Evolutionary conservation across 169 alveolate species (phyloP), one percentile per base, ranked within the genome.

Genomic region (Plasmodium falciparum): DNA sequence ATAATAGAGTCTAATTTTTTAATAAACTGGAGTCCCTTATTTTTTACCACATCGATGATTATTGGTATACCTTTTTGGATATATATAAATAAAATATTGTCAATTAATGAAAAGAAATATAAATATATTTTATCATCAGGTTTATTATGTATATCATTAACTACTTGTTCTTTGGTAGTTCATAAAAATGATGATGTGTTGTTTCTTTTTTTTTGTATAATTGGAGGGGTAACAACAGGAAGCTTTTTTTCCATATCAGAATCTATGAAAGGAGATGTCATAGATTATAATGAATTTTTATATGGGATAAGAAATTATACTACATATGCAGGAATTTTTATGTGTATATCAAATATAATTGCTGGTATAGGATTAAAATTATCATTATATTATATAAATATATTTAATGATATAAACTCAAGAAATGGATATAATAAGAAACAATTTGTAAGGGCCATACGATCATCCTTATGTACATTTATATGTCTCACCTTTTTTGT

Each of bases 91-190:
- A 56, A 56, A 56, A 11, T 56, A 56, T 56, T 56, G 5, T 56
- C 29, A 12, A 5, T 56, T 56, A 2, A 56, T 12, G 22, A 12
- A 15, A 56, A 56, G 17, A 56, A 56, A 56, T 56, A 22, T 15
- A 56, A 56, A 56, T 56, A 56, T 56, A 56, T 56, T 2, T 56
- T 56, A 56, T n/a, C 63, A 15, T 8, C 63, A 56, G 63, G 63
- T 15, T 56, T 56, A 56, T 56, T 56, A 56, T 56, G 63, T 12
- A 11, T 56, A 11, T 56, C 63, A 56, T n/a, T 56, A 56, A 56
- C 63, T 56, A 56, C 63, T 56, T 56, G 63, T 2, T 56, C 29
- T 56, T 56, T 56, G n/a, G 63, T 56, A 15, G 63, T 56, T 56
- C 9, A 56, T 6, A 56, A 56, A 56, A 56, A 56, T 12, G 63